phyloP scores from a whole-genome alignment of 1,139 yeast genomes.

The Suhomyces terraborum region DNA sequence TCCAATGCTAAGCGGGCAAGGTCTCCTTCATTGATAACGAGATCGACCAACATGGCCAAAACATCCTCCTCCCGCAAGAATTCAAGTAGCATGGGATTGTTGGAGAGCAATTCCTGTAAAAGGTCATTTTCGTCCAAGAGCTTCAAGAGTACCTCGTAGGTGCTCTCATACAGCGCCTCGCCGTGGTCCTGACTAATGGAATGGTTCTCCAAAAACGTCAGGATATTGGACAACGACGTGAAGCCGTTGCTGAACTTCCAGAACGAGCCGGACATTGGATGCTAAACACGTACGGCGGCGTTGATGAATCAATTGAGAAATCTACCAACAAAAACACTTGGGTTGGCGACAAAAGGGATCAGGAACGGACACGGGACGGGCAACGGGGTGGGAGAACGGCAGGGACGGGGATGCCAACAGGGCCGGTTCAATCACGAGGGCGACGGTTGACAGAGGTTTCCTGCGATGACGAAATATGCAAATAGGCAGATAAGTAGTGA shows the following conservation, averaged over 20 bases:
- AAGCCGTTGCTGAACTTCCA: slow-evolving; percentile 92
- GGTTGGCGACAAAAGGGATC: slow-evolving; percentile 1
- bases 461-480: neutral
- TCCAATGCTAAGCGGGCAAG: slow-evolving; percentile 5
- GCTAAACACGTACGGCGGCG: neutral
- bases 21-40: slow-evolving; percentile 56
- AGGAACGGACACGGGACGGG: neutral
- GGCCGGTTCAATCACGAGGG: slow-evolving; percentile 2
- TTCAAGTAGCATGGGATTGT: slow-evolving; percentile 80
- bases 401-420: neutral
- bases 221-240: slow-evolving; percentile 72
- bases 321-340: neutral
- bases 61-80: slow-evolving; percentile 76
- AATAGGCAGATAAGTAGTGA: neutral
- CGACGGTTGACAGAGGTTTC: neutral
- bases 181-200: slow-evolving; percentile 32
- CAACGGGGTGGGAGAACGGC: neutral
- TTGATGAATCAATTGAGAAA: too few relatives aligned
- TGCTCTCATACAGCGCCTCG: slow-evolving; percentile 21
- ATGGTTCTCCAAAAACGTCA: slow-evolving; percentile 66
- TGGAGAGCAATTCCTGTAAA: slow-evolving; percentile 78
- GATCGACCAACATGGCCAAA: slow-evolving; percentile 63
- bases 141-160: slow-evolving; percentile 53
- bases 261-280: slow-evolving; percentile 71
- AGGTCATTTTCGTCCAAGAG: slow-evolving; percentile 84